Base-by-base conservation (phyloP, 345 rosid species). In the Dimocarpus longan region DNA sequence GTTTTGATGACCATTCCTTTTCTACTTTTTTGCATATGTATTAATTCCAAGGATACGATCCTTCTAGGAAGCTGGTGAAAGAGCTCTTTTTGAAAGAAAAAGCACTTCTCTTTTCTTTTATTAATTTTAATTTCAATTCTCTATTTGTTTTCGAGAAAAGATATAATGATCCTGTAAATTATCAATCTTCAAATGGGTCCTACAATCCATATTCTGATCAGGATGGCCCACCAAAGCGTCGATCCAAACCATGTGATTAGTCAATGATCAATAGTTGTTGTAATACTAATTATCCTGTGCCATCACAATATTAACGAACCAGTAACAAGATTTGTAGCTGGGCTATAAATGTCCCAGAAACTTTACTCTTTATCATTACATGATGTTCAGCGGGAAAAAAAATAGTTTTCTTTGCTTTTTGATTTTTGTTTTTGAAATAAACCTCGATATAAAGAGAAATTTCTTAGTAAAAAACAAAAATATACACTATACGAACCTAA, bases 51-150 rank as follows among this genome's bases (percentile, higher is more conserved):
- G 71, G 84, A 81, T 86, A 80, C 78, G 85, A 88, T 76, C 84
- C 86, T 73, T 88, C 83, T 82, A 44, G 83, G 87, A 84, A 79
- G 83, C 68, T 71, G 87, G 82, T 78, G 85, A 82, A 84, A 84
- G 87, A 67, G 69, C 73, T 81, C 81, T 82, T 80, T 82, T 79
- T 43, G 57, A 78, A 83, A 82, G 73, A 52, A 80, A 85, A 82
- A 76, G 67, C 22, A 63, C 37, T 18, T 10, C 21, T 54, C 32
- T 50, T 18, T 67, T 48, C 71, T 21, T 52, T 68, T 37, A 10
- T 46, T 4, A n/a, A 60, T 63, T 62, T 68, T 48, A 46, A 46
- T 46, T 40, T 21, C 46, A n/a, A 19, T 60, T 46, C 8, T 52
- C 26, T 64, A 18, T 64, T 64, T 73, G 32, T 71, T 78, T 42